phyloP scores from a whole-genome alignment of 331 rosid species.

The Rosa hybrid region DNA sequence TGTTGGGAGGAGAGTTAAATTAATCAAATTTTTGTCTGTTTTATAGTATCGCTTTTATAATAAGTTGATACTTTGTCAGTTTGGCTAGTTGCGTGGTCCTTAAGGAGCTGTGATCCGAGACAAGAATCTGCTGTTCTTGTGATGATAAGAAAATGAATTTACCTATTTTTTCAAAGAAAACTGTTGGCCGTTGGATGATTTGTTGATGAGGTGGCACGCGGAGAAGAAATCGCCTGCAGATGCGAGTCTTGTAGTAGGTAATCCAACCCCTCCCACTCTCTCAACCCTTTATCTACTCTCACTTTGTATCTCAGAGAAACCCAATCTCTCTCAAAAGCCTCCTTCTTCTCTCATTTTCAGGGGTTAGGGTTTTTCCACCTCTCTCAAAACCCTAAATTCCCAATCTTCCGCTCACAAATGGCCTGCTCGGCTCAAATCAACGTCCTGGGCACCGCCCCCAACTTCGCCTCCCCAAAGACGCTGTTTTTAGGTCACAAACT shows the following conservation, averaged over 20 bases:
- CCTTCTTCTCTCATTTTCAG: background rate
- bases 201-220: background rate
- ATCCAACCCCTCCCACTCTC: background rate
- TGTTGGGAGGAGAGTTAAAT: too few relatives aligned
- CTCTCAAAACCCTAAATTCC: background rate
- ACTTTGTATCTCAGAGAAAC: background rate
- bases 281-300: background rate
- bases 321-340: background rate
- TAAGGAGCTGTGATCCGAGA: too few relatives aligned
- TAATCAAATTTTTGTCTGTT: too few relatives aligned
- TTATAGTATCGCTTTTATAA: too few relatives aligned
- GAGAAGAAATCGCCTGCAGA: background rate
- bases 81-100: too few relatives aligned
- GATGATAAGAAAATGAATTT: too few relatives aligned
- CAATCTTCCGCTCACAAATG: background rate
- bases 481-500: conserved; percentile 16
- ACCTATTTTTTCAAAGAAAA: too few relatives aligned
- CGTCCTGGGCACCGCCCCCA: conserved; percentile 9
- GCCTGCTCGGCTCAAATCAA: conserved; percentile 16
- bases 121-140: too few relatives aligned
- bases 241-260: background rate
- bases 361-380: background rate
- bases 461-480: conserved; percentile 12
- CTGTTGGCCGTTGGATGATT: background rate
- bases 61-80: too few relatives aligned